Evolutionary conservation across 1,284 basidiomycete genomes (phyloP).

Genomic region (Cronartium quercuum): DNA sequence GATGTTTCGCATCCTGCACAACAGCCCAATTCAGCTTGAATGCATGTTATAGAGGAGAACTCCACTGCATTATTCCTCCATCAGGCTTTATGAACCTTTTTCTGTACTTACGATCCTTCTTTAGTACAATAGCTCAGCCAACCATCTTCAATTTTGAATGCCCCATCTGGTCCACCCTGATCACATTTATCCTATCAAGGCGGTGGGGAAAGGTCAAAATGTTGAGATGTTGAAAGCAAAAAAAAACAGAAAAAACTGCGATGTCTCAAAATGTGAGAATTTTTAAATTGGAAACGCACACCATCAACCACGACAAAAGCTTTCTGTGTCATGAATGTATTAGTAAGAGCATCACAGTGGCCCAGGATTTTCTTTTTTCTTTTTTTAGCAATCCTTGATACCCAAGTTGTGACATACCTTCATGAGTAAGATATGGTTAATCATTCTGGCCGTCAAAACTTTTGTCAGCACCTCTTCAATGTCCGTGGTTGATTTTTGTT

Average conservation of each 20-base stretch:
- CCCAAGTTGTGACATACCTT: neutral
- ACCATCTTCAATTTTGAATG: conserved; percentile 27
- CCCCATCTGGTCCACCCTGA: conserved; percentile 22
- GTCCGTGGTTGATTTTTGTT: neutral
- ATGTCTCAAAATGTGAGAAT: neutral
- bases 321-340: neutral
- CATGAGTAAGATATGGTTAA: neutral
- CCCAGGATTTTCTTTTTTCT: neutral
- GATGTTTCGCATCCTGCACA: neutral
- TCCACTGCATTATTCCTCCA: neutral
- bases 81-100: neutral
- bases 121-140: conserved; percentile 28
- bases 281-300: neutral
- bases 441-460: neutral
- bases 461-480: neutral
- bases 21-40: neutral
- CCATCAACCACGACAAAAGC: conserved; percentile 26
- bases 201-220: neutral
- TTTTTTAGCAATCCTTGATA: too few relatives aligned
- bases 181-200: neutral
- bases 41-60: too few relatives aligned
- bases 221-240: neutral
- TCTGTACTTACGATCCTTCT: conserved; percentile 7
- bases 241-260: neutral
- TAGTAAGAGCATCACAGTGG: neutral